Evolutionary conservation across 805 yeast species (phyloP), one percentile per base, ranked within the genome.

Genomic region (Candida sithepensis): DNA sequence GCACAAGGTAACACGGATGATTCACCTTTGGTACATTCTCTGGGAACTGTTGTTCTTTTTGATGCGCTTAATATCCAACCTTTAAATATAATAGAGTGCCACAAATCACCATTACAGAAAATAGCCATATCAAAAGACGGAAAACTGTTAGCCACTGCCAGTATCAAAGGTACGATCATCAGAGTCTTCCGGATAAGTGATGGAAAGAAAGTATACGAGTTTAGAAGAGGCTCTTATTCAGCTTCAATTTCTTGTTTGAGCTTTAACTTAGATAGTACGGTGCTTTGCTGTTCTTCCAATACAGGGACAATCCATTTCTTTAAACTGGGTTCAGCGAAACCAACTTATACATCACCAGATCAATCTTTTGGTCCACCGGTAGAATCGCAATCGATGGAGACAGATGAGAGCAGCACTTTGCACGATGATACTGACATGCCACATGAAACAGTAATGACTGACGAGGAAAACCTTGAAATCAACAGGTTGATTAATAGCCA

Each of bases 301-400:
- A 88, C 95, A 19, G 95, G 88, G 39, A 94, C 99, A 0, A 91
- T 94, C 20, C 99, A 94, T 65, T 81, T 94, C 34, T 94, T 92
- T 73, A 48, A 47, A 18, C 54, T 60, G 21, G 59, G 46, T 41
- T 41, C 22, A 42, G 40, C 26, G 7, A 36, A 37, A 33, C 39
- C 40, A 19, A 12, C 42, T 16, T 19, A 22, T 34, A 14, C 44
- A 38, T 1, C 34, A 24, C 44, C 34, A 10, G 18, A 12, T 16
- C 32, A 47, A 9, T 32, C 40, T 14, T 14, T 13, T 8, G 26
- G 21, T 14, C 41, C 9, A n/a, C 41, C 9, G 34, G 12, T 33
- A 26, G 16, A 26, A 22, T 13, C 39, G 12, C 7, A 42, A 3
- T 12, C 32, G 32, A 36, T 16, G 34, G 9, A n/a, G 2, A 5